Evolutionary conservation across 2,329 filamentous ascomycete genomes (phyloP), one percentile per base, ranked within the genome.

Genomic region (Onygenales sp.): DNA sequence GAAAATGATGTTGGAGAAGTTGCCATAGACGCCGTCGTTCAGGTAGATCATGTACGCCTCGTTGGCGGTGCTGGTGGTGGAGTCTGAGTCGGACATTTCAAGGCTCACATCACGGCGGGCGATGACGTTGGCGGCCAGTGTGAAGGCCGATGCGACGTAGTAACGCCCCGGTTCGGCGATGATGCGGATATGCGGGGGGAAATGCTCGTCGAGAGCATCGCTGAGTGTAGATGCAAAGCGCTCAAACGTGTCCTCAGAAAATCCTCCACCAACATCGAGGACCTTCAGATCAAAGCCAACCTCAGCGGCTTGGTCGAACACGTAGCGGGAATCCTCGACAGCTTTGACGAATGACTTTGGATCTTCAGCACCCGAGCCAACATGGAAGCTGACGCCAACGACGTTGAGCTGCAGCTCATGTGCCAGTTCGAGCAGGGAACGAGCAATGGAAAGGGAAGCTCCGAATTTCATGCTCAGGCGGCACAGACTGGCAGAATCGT

Each of bases 1-100:
- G 69, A 96, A 98, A 77, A 97, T 95, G 79, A 97, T 97, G 82
- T 90, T 94, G 60, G 89, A 95, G 68, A 98, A 97, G 76, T 97
- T 97, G 65, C 93, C 93, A 66, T 98, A 98, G 52, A 97, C 86
- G 32, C 93, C 93, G 62, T 98, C 93, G 68, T 98, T 98, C 69
- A 97, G 77, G 70, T 98, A 98, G 46, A 96, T 75, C 93, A 97
- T 98, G 78, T 95, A 96, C 61, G 85, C 88, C 46, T 68, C 67
- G 40, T 75, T 75, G 11, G 3, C 21, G 3, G 87, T 82, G 65
- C 92, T 84, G 58, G 85, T 79, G 44, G 50, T 49, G 10, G 57
- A 59, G 4, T 57, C 57, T 3, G 55, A 54, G 42, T 59, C 57
- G 33, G 57, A 59, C 32, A 48, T 47, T 17, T 56, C 54, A 14